These are phyloP conservation scores for Scheffersomyces segobiensis DNA, from an alignment of 1,139 yeast genomes.

Conservation along the genomic window DNA sequence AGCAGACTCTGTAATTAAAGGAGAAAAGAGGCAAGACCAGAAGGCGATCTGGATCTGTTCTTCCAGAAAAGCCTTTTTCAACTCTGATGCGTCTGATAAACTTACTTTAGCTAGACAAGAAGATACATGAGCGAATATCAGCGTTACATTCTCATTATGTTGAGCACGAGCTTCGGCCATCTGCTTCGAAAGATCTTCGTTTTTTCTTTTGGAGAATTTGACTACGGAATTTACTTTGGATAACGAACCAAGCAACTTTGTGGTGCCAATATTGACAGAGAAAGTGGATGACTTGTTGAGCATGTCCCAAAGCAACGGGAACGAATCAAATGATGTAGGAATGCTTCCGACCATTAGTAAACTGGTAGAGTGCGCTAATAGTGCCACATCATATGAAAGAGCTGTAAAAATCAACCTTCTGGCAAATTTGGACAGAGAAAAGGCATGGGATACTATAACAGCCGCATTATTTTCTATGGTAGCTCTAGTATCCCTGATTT, in stretches of 20 bases:
- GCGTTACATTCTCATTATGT: conserved; percentile 33
- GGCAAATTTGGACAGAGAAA: not conserved
- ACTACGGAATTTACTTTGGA: conserved; percentile 45
- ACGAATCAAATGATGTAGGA: conserved; percentile 45
- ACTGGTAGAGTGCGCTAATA: conserved; percentile 55
- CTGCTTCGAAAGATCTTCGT: conserved; percentile 17
- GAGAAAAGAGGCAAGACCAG: conserved; percentile 71
- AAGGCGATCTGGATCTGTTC: conserved; percentile 46
- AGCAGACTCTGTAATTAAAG: conserved; percentile 64
- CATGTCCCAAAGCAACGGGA: conserved; percentile 49
- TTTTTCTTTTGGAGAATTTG: conserved; percentile 29
- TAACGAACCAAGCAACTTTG: conserved; percentile 43
- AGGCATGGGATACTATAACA: conserved; percentile 26
- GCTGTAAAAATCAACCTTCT: conserved; percentile 44
- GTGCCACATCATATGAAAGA: conserved; percentile 54
- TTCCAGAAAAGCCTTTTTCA: conserved; percentile 33
- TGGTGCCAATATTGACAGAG: conserved; percentile 38
- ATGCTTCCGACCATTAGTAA: conserved; percentile 38
- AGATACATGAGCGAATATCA: conserved; percentile 23
- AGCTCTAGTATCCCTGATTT: conserved; percentile 36
- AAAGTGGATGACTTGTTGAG: conserved; percentile 39
- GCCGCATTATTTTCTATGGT: conserved; percentile 32
- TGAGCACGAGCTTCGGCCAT: conserved; percentile 25
- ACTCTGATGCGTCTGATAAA: conserved; percentile 42
- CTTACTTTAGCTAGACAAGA: conserved; percentile 35